Evolutionary conservation across 306 rosid genomes (phyloP).

Genomic region (Castanea mollissima): DNA sequence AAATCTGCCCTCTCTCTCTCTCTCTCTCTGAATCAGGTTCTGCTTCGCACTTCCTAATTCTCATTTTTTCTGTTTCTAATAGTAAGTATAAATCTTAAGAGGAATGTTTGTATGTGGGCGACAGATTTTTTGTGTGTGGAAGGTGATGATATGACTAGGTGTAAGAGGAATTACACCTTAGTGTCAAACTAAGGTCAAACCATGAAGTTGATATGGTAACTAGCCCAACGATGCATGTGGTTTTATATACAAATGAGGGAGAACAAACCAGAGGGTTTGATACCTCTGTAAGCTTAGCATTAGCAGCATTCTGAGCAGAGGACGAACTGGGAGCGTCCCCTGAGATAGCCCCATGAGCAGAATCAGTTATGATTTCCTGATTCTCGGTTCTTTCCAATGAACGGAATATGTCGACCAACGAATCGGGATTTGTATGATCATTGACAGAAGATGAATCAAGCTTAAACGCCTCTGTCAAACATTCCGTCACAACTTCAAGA

Average conservation of each 20-base stretch:
- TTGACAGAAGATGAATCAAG: conserved; percentile 39
- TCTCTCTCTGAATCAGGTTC: no score
- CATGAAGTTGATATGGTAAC: no score
- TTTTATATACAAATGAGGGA: background rate
- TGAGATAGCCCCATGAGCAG: conserved; percentile 32
- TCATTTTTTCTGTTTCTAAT: no score
- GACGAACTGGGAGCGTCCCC: conserved; percentile 42
- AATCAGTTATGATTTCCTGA: conserved; percentile 27
- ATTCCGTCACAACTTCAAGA: conserved; percentile 80
- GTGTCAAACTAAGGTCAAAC: no score
- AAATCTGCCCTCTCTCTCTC: no score
- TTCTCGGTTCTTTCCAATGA: conserved; percentile 45
- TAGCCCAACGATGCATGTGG: no score
- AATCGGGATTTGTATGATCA: conserved; percentile 37
- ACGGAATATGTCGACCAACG: conserved; percentile 62
- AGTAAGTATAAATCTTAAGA: no score
- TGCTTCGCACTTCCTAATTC: no score
- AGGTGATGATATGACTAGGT: no score
- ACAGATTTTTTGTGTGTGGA: no score
- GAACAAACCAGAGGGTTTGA: conserved; percentile 34
- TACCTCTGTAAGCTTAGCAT: conserved; percentile 29
- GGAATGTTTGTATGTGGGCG: no score
- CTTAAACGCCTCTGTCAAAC: conserved; percentile 67
- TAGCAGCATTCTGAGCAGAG: conserved; percentile 29
- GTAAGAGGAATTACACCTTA: no score